Evolutionary conservation across 2,329 filamentous ascomycete genomes (phyloP).

Genomic region (Fragosphaeria purpurea): DNA sequence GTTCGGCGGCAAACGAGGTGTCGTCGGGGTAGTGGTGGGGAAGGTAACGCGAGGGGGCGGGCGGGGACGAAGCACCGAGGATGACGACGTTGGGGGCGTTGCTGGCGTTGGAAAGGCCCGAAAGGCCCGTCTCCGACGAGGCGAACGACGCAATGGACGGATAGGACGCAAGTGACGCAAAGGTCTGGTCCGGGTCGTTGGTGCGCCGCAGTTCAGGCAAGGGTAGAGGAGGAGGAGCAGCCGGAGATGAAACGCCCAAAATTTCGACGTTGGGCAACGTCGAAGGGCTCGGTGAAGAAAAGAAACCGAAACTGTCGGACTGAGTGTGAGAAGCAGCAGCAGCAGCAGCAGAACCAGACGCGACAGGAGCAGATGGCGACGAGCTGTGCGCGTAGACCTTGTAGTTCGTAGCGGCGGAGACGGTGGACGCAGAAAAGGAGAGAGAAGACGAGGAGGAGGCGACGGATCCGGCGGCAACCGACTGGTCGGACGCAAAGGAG

Average conservation of each 20-base stretch:
- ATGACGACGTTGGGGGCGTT: conserved; percentile 40
- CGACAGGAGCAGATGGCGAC: conserved; percentile 21
- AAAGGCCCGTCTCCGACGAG: neutral
- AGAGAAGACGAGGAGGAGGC: conserved; percentile 2
- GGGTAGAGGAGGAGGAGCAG: conserved; percentile 24
- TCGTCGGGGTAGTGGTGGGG: conserved; percentile 1
- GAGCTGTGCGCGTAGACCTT: conserved; percentile 42
- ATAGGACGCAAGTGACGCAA: conserved; percentile 14
- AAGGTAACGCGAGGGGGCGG: conserved; percentile 5
- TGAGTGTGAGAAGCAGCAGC: conserved; percentile 16
- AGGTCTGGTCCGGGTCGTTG: conserved; percentile 10
- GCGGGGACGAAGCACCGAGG: conserved; percentile 30
- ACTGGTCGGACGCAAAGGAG: conserved; percentile 29
- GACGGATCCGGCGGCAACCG: conserved; percentile 8
- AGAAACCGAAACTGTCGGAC: conserved; percentile 27
- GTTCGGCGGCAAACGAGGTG: neutral
- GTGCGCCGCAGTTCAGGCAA: conserved; percentile 14
- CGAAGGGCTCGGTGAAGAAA: conserved; percentile 32
- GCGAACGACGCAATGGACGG: conserved; percentile 18
- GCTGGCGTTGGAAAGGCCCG: conserved; percentile 13
- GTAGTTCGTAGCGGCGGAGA: conserved; percentile 44
- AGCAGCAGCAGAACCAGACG: neutral
- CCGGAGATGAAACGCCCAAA: conserved; percentile 40
- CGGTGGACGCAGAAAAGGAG: conserved; percentile 35
- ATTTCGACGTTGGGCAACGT: conserved; percentile 36